Base-by-base conservation (phyloP, 371 early-diverging fungal species). In the Mucor circinelloides region DNA sequence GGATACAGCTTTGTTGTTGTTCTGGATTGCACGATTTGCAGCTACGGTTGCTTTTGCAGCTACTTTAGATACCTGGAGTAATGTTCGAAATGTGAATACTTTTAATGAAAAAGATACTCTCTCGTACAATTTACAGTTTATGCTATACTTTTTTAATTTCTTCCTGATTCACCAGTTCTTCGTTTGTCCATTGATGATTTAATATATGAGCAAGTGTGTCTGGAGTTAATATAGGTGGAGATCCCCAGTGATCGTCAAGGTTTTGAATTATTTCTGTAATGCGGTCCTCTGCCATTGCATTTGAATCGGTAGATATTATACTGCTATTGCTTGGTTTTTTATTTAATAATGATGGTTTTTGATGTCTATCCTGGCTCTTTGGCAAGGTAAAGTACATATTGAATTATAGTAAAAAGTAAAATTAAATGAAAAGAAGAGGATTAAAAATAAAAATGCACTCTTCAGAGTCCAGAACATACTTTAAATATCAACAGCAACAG, bases 181-280 rank as follows among this genome's bases (percentile, higher is more conserved):
- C 27, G 31, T 55, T 21, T 60, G 32, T 30, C 74, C 74, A 74
- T 56, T 74, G 74, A 55, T 72, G 62, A 19, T 42, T 69, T 44
- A 76, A 56, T 28, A 76, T 69, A 58, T 63, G 73, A 1, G 71
- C 54, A 7, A 76, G 34, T 42, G 73, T 76, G 32, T 68, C 67
- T 46, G 76, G 73, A 21, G 76, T 76, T 21, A 76, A 57, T 19
- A 76, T 68, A 12, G 73, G 73, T 17, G 76, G 76, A 30, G 76
- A 76, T 2, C 69, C 69, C 71, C 77, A 68, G 27, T 76, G 77
- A 31, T 73, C 73, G 34, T 76, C 66, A 5, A 76, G 23, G 52
- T 76, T 76, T 15, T 66, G 71, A 13, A 76, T 57, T 17, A 73
- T 70, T 34, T 76, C 77, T 31, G 67, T 46, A 31, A 76, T 64